A percentile compares a stretch with the other conserved stretches of the same genome.
These are phyloP conservation scores for Mycena galericulata DNA, from an alignment of 768 basidiomycete genomes.

Conservation along the genomic window DNA sequence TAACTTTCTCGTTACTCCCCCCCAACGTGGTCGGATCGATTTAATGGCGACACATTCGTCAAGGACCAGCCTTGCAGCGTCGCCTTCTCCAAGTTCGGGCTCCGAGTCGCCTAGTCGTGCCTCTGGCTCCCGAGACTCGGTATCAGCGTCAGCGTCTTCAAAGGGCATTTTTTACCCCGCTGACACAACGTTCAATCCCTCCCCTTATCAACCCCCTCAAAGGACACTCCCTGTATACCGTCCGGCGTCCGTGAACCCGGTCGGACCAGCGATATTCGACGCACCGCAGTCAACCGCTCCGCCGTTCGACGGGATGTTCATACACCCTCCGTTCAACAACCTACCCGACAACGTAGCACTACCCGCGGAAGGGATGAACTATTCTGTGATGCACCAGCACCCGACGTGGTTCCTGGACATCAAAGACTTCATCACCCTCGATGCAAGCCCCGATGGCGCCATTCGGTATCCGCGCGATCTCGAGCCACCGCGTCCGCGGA, in stretches of 20 bases:
- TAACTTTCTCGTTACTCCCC: not conserved
- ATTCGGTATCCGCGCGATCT: conserved; percentile 65
- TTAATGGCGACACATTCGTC: conserved; percentile 28
- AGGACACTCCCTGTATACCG: conserved; percentile 18
- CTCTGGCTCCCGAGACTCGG: conserved; percentile 23
- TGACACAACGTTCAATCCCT: conserved; percentile 36
- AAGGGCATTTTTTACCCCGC: conserved; percentile 27
- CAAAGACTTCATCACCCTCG: conserved; percentile 54
- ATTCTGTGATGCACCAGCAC: conserved; percentile 61
- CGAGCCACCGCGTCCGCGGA: conserved; percentile 64
- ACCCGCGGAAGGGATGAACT: conserved; percentile 62
- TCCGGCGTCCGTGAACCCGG: conserved; percentile 8
- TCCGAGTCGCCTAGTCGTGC: conserved; percentile 28
- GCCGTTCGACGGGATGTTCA: conserved; percentile 33
- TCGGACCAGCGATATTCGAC: conserved; percentile 22
- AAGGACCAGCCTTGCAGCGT: conserved; percentile 8
- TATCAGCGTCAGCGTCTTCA: conserved; percentile 26
- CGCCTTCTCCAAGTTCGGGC: conserved; percentile 22
- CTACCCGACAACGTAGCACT: conserved; percentile 25
- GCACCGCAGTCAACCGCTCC: conserved; percentile 28
- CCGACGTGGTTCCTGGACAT: conserved; percentile 67
- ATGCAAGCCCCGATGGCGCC: conserved; percentile 48
- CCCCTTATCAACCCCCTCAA: conserved; percentile 28
- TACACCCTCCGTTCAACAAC: conserved; percentile 31
- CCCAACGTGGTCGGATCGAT: conserved; percentile 6